Evolutionary conservation across 2,329 filamentous ascomycete species (phyloP), one percentile per base, ranked within the genome.

Genomic region (Beauveria asiatica): DNA sequence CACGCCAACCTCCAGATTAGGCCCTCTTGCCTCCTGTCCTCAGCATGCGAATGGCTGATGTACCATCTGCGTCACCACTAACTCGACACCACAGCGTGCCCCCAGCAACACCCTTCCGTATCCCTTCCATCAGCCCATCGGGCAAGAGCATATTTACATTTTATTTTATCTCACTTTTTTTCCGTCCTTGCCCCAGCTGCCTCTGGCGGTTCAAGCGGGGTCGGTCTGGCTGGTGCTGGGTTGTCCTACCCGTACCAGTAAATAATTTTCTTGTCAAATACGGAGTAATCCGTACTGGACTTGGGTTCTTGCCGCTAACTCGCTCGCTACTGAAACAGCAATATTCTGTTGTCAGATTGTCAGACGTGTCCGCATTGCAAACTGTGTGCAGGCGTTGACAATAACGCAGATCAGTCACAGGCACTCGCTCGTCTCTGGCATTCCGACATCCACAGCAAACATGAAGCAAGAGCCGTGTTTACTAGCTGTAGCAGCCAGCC

Each of bases 1-100:
- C 46, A 58, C 56, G 56, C 56, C 56, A 33, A 46, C 46, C 56
- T 58, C 56, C 56, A 58, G n/a, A 58, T 51, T 51, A 30, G 56
- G 45, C 11, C 44, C 56, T 58, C 30, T 23, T 23, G 33, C n/a
- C 46, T 50, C 46, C 33, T 37, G 19, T 51, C 56, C 25, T 37
- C 56, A 25, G 56, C 46, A 50, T n/a, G 25, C 56, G 23, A 58
- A 58, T 58, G 56, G 56, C 33, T 58, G 46, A 33, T 44, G 37
- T 23, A 44, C 9, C 30, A 25, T 44, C 56, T 23, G 46, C 33
- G 46, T 17, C 23, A 27, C 45, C 37, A 8, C 46, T 58, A 58
- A 19, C 5, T 23, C 11, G 17, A 58, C 56, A 44, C 56, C 56
- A n/a, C 25, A 51, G 46, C 11, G 56, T 58, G 56, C 1, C 23